Percentiles rank a stretch among this genome's conserved stretches.
Evolutionary conservation across 371 early-diverging fungal genomes (phyloP).

Genomic region (Mortierella sp.): DNA sequence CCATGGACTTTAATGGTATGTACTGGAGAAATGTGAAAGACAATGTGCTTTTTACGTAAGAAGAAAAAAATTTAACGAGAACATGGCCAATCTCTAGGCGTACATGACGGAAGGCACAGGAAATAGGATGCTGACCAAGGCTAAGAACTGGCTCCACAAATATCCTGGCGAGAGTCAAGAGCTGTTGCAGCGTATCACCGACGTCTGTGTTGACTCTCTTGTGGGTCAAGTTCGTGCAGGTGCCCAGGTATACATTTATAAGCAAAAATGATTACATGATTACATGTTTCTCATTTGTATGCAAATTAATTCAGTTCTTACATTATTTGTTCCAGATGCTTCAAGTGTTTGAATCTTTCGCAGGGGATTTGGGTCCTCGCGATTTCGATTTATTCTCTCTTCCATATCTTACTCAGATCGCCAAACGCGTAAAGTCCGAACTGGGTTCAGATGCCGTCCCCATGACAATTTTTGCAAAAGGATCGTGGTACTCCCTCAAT

Average conservation of each 20-base stretch:
- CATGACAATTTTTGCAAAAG: conserved; percentile 92
- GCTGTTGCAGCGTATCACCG: conserved; percentile 85
- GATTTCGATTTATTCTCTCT: conserved; percentile 88
- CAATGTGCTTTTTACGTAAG: background rate
- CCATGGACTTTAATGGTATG: conserved; percentile 97
- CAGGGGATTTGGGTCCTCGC: conserved; percentile 89
- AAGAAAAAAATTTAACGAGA: background rate
- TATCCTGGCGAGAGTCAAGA: conserved; percentile 83
- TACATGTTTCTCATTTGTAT: background rate
- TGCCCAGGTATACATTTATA: conserved; percentile 82
- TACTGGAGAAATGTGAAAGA: background rate
- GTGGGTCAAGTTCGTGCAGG: conserved; percentile 96
- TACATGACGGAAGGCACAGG: conserved; percentile 99
- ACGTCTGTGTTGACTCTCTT: conserved; percentile 87
- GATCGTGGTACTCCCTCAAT: conserved; percentile 88
- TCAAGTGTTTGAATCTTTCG: conserved; percentile 98
- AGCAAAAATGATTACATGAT: background rate
- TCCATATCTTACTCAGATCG: conserved; percentile 91
- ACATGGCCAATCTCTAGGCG: conserved; percentile 56
- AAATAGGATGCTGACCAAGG: conserved; percentile 88
- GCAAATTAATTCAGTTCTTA: no score
- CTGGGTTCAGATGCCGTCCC: conserved; percentile 75
- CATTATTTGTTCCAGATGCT: conserved; percentile 69
- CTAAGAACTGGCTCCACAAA: conserved; percentile 90
- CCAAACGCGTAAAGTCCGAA: conserved; percentile 73